Evolutionary conservation across 495 filamentous ascomycete genomes (phyloP), one percentile per base, ranked within the genome.

Genomic region (Trichocladium uniseriatum): DNA sequence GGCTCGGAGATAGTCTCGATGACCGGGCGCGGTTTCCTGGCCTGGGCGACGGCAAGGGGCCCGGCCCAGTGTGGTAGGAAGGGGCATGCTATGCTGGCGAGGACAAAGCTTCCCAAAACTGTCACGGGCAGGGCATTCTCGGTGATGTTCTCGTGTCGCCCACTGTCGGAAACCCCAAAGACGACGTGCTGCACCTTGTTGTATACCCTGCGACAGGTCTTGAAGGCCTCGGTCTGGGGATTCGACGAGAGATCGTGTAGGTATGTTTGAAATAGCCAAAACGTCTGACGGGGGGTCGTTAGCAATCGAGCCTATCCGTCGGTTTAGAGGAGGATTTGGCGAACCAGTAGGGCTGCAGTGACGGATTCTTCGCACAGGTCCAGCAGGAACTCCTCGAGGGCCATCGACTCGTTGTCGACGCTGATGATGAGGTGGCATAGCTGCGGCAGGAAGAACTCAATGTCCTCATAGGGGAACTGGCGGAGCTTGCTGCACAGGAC

Each of bases 261-360:
- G 66, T 88, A 86, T 28, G 83, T 87, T 66, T 87, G 84, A 68
- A 88, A 85, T 45, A 87, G 73, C 84, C 84, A 88, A 65, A 88
- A 88, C 27, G 84, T 88, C 84, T 88, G 66, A 50, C 50, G 29
- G 15, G 21, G 10, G 44, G n/a, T n/a, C 20, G 29, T 53, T 51
- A 61, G 56, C 49, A 32, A 37, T 0, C 9, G 19, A 2, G 29
- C 15, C n/a, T 18, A 16, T 10, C 14, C 16, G 40, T 10, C 13
- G 21, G n/a, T 35, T 3, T 15, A 21, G 18, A 20, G 43, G 37
- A 27, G 35, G 38, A 31, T 36, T 37, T 35, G 50, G 56, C 79
- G 57, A 65, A 87, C 84, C 70, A 87, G 71, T 52, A 88, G 66
- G 39, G 84, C 84, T 38, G 81, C 83, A 56, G 83, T 86, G 51